Evolutionary conservation across 306 rosid species (phyloP).

Genomic region (Quercus cerris): DNA sequence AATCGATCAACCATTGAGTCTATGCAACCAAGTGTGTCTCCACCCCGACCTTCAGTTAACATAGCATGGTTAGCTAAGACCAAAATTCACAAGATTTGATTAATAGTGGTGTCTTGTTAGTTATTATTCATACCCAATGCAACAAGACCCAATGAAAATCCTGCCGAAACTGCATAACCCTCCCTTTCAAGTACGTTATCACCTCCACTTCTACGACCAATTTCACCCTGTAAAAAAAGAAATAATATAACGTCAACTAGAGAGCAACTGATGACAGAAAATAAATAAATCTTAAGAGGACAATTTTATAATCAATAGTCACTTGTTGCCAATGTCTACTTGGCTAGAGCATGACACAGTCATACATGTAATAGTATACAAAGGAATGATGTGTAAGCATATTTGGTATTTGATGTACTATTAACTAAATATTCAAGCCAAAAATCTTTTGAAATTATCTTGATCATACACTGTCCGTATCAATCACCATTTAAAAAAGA

Average conservation of each 20-base stretch:
- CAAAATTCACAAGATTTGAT: constrained; percentile 19
- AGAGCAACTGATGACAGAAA: constrained; percentile 5
- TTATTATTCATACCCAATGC: constrained; percentile 60
- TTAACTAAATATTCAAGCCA: neutral
- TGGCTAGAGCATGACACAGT: neutral
- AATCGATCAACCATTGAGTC: constrained; percentile 76
- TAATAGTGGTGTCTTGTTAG: constrained; percentile 5
- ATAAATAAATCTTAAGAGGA: neutral
- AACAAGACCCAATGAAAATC: constrained; percentile 94
- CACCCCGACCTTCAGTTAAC: constrained; percentile 80
- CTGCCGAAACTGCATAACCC: constrained; percentile 98
- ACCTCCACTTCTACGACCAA: constrained; percentile 94
- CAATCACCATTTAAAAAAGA: too few relatives aligned
- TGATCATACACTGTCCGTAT: neutral
- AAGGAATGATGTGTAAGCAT: neutral
- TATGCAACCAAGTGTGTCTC: constrained; percentile 76
- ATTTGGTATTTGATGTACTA: neutral
- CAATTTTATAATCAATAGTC: neutral
- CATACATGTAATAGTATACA: neutral
- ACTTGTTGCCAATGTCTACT: neutral
- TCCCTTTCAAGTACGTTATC: constrained; percentile 98
- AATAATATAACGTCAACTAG: constrained; percentile 6
- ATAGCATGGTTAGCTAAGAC: constrained; percentile 32
- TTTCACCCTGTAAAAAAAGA: constrained; percentile 64
- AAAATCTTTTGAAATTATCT: neutral